Conservation (phyloP, 140 eudicot genomes). For the Ambrosia hybrid region DNA sequence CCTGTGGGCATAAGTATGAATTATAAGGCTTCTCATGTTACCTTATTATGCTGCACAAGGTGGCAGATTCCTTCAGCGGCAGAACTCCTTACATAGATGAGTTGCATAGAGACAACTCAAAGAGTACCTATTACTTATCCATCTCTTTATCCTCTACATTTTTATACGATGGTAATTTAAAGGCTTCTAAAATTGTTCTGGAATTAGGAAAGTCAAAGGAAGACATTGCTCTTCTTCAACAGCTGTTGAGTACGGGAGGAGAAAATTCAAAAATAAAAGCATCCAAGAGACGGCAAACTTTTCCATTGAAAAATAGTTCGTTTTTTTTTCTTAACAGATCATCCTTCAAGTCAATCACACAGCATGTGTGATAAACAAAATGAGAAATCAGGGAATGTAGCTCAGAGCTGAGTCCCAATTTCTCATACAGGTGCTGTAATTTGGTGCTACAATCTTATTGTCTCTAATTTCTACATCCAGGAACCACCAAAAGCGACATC, state of each 20-base stretch:
- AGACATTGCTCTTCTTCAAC: constrained; percentile 28
- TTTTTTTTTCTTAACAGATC: constrained; percentile 39
- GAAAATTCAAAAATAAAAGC: constrained; percentile 24
- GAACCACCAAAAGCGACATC: constrained; percentile 15
- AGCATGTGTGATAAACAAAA: neutral
- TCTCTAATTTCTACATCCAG: constrained; percentile 29
- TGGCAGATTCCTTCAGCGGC: constrained; percentile 16
- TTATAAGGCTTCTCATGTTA: constrained; percentile 16
- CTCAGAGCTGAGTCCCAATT: constrained; percentile 13
- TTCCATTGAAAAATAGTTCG: constrained; percentile 59
- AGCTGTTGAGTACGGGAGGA: constrained; percentile 16
- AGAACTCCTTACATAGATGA: constrained; percentile 23
- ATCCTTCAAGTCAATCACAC: constrained; percentile 22
- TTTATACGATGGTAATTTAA: constrained; percentile 13
- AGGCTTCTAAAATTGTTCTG: constrained; percentile 26
- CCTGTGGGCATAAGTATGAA: neutral
- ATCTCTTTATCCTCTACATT: constrained; percentile 11
- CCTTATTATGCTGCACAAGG: constrained; percentile 20
- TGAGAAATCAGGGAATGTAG: constrained; percentile 13
- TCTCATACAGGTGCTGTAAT: constrained; percentile 17
- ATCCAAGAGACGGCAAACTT: constrained; percentile 16
- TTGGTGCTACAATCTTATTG: constrained; percentile 12
- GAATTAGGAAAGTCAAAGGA: constrained; percentile 35
- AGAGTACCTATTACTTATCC: constrained; percentile 22
- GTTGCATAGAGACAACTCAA: constrained; percentile 20